These are phyloP conservation scores for Trichaptum fuscoviolaceum DNA, from an alignment of 768 basidiomycete genomes.

Conservation along the genomic window DNA sequence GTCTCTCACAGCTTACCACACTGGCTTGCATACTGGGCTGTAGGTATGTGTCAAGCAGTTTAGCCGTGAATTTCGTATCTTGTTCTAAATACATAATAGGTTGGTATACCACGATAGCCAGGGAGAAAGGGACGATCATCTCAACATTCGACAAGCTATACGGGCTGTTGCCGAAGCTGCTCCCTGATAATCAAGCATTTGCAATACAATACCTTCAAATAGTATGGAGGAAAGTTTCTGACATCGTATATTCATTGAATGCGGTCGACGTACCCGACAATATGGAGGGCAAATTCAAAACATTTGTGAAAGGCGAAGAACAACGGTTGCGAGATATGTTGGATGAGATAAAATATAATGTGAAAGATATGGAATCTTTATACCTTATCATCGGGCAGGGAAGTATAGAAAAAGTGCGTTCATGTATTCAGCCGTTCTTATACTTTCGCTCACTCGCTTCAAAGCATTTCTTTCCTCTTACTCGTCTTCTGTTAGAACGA, in stretches of 20 bases:
- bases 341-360: slow-evolving; percentile 24
- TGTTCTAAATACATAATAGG: slow-evolving; percentile 10
- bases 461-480: slow-evolving; percentile 30
- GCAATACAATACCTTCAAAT: slow-evolving; percentile 24
- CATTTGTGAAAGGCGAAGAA: slow-evolving; percentile 23
- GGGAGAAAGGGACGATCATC: slow-evolving; percentile 11
- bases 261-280: slow-evolving; percentile 16
- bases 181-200: slow-evolving; percentile 18
- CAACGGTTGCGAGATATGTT: slow-evolving; percentile 22
- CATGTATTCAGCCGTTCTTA: not conserved
- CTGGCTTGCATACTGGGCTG: slow-evolving; percentile 31
- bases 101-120: slow-evolving; percentile 17
- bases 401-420: slow-evolving; percentile 28
- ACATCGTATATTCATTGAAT: slow-evolving; percentile 12
- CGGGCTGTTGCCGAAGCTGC: slow-evolving; percentile 9
- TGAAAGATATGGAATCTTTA: slow-evolving; percentile 27
- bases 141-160: slow-evolving; percentile 15
- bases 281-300: slow-evolving; percentile 21
- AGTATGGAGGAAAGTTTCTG: slow-evolving; percentile 8
- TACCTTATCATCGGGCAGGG: slow-evolving; percentile 26
- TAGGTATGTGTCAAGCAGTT: slow-evolving; percentile 18
- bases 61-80: not conserved
- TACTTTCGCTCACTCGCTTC: not conserved
- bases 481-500: slow-evolving; percentile 29
- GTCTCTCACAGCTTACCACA: slow-evolving; percentile 19